These are phyloP conservation scores for Endoconidiophora polonica DNA, from an alignment of 2,329 filamentous ascomycete genomes.

Conservation along the genomic window DNA sequence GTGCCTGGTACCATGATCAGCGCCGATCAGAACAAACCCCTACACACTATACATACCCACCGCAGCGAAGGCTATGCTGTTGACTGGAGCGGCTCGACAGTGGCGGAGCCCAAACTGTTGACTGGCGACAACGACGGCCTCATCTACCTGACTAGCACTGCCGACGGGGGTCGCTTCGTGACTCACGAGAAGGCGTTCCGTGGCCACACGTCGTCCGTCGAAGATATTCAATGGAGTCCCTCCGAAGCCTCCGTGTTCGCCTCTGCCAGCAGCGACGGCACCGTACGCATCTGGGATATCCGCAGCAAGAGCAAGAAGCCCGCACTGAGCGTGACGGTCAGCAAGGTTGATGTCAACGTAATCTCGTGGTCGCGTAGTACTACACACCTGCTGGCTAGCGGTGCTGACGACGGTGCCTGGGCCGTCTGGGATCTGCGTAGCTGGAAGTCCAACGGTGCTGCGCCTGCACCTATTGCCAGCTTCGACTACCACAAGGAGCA, in stretches of 20 bases:
- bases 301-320: conserved; percentile 76
- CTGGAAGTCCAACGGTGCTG: conserved; percentile 55
- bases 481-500: conserved; percentile 95
- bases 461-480: conserved; percentile 69
- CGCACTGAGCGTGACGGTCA: conserved; percentile 76
- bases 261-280: conserved; percentile 85
- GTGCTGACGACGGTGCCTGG: conserved; percentile 87
- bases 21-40: conserved; percentile 70
- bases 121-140: conserved; percentile 83
- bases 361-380: conserved; percentile 89
- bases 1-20: conserved; percentile 68
- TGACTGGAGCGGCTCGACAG: conserved; percentile 70
- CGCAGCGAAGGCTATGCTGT: conserved; percentile 87
- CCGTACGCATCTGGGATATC: conserved; percentile 89
- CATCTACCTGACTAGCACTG: conserved; percentile 77
- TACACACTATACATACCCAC: conserved; percentile 78
- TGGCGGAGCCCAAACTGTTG: conserved; percentile 54
- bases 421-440: conserved; percentile 90
- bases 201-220: conserved; percentile 71
- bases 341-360: conserved; percentile 80
- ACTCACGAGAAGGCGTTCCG: conserved; percentile 72
- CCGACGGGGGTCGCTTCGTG: conserved; percentile 74
- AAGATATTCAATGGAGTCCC: conserved; percentile 95
- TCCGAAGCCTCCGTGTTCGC: conserved; percentile 87
- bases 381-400: conserved; percentile 75